phyloP scores from a whole-genome alignment of 257 asterid genomes.

The Agastache rugosa region DNA sequence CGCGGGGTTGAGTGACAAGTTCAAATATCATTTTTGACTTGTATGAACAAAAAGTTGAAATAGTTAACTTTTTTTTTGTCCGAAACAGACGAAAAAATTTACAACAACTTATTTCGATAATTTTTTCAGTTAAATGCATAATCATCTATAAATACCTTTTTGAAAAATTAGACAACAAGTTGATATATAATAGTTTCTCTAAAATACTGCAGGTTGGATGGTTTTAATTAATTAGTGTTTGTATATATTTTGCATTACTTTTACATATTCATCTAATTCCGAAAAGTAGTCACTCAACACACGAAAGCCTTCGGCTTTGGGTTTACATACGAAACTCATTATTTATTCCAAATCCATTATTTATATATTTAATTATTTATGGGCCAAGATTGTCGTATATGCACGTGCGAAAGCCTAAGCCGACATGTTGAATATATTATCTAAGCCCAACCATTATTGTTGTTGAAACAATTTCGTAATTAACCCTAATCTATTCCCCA shows the following conservation, averaged over 20 bases:
- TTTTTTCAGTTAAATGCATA: not conserved
- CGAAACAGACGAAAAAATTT: not conserved
- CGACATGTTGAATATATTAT: not conserved
- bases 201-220: too few relatives aligned
- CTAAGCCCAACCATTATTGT: not conserved
- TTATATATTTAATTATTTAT: not conserved
- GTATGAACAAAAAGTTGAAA: not conserved
- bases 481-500: not conserved
- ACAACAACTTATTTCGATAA: not conserved
- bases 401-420: not conserved
- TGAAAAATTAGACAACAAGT: not conserved
- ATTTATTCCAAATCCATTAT: not conserved
- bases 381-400: not conserved
- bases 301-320: not conserved
- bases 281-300: too few relatives aligned
- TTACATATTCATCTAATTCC: not conserved
- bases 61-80: not conserved
- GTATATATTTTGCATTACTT: not conserved
- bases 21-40: not conserved
- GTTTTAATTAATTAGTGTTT: too few relatives aligned
- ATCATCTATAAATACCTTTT: slow-evolving; percentile 2
- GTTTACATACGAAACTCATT: not conserved
- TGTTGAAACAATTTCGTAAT: not conserved
- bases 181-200: not conserved
- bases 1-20: slow-evolving; percentile 21